Percentiles rank a stretch among this genome's conserved stretches.
Conservation (phyloP, 2,329 filamentous ascomycete species). For the Xylaria sp. region DNA sequence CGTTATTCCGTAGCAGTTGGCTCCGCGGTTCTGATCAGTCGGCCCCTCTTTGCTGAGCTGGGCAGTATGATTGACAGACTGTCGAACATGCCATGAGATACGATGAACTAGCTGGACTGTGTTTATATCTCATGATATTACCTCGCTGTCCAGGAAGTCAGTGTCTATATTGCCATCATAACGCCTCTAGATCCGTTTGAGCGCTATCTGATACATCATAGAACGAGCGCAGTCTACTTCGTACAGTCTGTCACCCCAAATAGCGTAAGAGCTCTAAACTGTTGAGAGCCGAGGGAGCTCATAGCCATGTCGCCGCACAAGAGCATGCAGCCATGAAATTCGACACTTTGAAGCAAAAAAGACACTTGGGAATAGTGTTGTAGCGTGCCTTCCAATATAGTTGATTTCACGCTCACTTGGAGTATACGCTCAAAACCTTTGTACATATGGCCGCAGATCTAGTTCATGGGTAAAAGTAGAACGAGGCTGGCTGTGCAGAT, state of each 20-base stretch:
- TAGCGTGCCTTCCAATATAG: background rate
- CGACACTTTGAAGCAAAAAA: background rate
- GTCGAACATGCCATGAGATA: constrained; percentile 29
- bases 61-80: constrained; percentile 36
- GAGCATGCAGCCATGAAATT: background rate
- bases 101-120: constrained; percentile 30
- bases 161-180: constrained; percentile 13
- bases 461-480: constrained; percentile 78
- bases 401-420: background rate
- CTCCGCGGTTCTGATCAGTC: constrained; percentile 33
- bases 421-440: constrained; percentile 64
- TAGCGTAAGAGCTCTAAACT: background rate
- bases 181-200: background rate
- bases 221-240: constrained; percentile 4
- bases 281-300: background rate
- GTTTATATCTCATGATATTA: constrained; percentile 21
- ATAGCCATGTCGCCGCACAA: background rate
- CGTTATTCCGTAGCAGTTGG: constrained; percentile 26
- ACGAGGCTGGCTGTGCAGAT: constrained; percentile 75
- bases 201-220: background rate
- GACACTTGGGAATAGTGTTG: background rate
- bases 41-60: constrained; percentile 38
- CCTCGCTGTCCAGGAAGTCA: constrained; percentile 5
- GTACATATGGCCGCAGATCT: constrained; percentile 75
- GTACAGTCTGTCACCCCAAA: background rate